Base-by-base conservation (phyloP, 2,329 filamentous ascomycete species). In the Cercospora sojina region DNA sequence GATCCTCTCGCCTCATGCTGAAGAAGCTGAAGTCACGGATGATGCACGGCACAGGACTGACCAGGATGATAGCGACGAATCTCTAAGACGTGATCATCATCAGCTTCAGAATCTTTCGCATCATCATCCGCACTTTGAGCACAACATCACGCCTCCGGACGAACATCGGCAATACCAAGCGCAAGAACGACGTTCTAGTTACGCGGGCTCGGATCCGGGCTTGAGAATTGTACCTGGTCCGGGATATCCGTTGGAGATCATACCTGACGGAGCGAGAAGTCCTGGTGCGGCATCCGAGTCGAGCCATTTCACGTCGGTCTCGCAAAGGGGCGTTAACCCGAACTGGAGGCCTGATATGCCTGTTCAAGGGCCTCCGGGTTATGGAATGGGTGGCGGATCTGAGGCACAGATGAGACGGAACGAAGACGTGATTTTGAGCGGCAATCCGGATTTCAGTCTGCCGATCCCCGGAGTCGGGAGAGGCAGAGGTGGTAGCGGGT, bases 271-370 rank as follows among this genome's bases (percentile, higher is more conserved):
- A 57, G 82, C 85, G 53, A 86, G 91, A 73, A 94, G 89, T 73
- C 93, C 91, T 2, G 72, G 67, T 20, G 72, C 69, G 8, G 81
- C 78, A 10, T 94, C 90, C 69, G 92, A 97, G 75, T 86, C 87
- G 25, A 94, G 89, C 55, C 91, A 90, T 72, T 97, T 97, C 79
- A 97, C 94, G 1, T 95, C 91, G 10, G 90, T 98, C 55, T 94
- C 90, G 0, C 93, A 97, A 79, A 87, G 94, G 35, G 91, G 91
- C 1, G 82, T 97, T 63, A 97, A 97, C 77, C 94, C 93, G 6
- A 88, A 89, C 67, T 97, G 94, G 93, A 87, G 90, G n/a, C 79
- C 79, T 69, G 87, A 86, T 20, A 57, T 55, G 49, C 60, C 68
- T n/a, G 65, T 83, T 31, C 81, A 84, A 53, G 79, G 74, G 61